Conservation (phyloP, 2,329 filamentous ascomycete genomes). For the Trichophyton benhamiae region DNA sequence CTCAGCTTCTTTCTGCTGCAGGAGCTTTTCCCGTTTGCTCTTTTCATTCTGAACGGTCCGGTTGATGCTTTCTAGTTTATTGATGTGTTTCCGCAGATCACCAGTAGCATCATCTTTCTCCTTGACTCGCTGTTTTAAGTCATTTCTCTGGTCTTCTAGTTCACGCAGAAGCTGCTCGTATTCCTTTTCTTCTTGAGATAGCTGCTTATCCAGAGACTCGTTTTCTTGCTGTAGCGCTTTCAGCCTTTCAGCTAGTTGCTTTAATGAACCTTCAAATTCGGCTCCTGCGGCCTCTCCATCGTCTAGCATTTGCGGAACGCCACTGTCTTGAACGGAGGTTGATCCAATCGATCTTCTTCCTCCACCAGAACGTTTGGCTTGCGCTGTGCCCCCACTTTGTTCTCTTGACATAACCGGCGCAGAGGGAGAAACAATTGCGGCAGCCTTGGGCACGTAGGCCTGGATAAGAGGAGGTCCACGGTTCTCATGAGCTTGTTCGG, state of each 20-base stretch:
- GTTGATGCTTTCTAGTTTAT: slow-evolving; percentile 68
- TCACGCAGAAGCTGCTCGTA: slow-evolving; percentile 53
- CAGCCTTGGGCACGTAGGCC: slow-evolving; percentile 42
- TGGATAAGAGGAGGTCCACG: slow-evolving; percentile 35
- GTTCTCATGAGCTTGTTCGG: slow-evolving; percentile 24
- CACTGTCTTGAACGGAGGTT: slow-evolving; percentile 41
- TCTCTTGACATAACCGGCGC: slow-evolving; percentile 55
- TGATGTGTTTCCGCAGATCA: slow-evolving; percentile 68
- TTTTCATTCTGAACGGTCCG: slow-evolving; percentile 67
- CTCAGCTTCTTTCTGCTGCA: slow-evolving; percentile 50
- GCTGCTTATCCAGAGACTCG: slow-evolving; percentile 61
- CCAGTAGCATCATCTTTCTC: slow-evolving; percentile 86
- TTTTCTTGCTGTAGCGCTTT: slow-evolving; percentile 71
- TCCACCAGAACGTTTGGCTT: slow-evolving; percentile 53
- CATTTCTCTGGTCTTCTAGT: slow-evolving; percentile 64
- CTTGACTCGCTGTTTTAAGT: slow-evolving; percentile 63
- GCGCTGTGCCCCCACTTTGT: slow-evolving; percentile 42
- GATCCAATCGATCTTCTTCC: slow-evolving; percentile 61
- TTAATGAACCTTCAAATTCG: slow-evolving; percentile 54
- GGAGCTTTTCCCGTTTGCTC: slow-evolving; percentile 56
- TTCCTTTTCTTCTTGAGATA: slow-evolving; percentile 56
- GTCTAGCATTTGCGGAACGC: slow-evolving; percentile 28
- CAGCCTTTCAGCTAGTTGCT: slow-evolving; percentile 68
- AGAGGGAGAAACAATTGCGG: slow-evolving; percentile 47
- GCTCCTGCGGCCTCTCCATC: slow-evolving; percentile 32